Evolutionary conservation across 2,329 filamentous ascomycete species (phyloP), one percentile per base, ranked within the genome.

Genomic region (Geoglossum cookeanum): DNA sequence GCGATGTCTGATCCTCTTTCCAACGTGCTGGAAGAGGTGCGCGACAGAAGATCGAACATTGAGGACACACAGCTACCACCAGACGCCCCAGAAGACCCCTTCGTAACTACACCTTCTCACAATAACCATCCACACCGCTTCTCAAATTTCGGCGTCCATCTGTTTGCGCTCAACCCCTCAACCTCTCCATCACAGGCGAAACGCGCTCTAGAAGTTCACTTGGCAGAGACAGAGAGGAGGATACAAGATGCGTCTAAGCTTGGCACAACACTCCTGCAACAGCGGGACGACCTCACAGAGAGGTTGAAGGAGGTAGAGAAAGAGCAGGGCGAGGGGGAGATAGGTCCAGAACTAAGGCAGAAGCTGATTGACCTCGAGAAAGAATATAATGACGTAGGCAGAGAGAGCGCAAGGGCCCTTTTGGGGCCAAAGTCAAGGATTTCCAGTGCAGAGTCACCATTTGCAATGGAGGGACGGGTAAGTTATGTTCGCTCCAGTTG

Each of bases 311-410:
- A 97, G 65, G 83, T 98, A 2, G 87, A 94, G 64, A 80, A 83
- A 65, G 75, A 87, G 59, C 77, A 88, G 64, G 75, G 79, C 49
- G 85, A 92, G 63, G 80, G 80, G 29, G 85, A 95, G 60, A 80
- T 97, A 55, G 83, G 84, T 0, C 81, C 86, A 3, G 90, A 95
- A 62, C 73, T 98, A 64, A 86, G 85, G 59, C 79, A 84, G 65
- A 89, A 86, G 70, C 77, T 98, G 56, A 77, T 81, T 13, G 89
- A 94, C 61, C 81, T 98, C 59, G 92, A 98, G 69, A 87, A 81
- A 68, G 92, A 98, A 66, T 97, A 94, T 72, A 91, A 94, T 68
- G 90, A 96, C 66, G 83, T 97, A 52, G 89, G 90, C 11, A 79
- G 85, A 61, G 91, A 97, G 68, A 92, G 86, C 53, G 88, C 91